A percentile compares a stretch with the other conserved stretches of the same genome.
Evolutionary conservation across 2,329 filamentous ascomycete species (phyloP).

Genomic region (Tolypocladium paradoxum): DNA sequence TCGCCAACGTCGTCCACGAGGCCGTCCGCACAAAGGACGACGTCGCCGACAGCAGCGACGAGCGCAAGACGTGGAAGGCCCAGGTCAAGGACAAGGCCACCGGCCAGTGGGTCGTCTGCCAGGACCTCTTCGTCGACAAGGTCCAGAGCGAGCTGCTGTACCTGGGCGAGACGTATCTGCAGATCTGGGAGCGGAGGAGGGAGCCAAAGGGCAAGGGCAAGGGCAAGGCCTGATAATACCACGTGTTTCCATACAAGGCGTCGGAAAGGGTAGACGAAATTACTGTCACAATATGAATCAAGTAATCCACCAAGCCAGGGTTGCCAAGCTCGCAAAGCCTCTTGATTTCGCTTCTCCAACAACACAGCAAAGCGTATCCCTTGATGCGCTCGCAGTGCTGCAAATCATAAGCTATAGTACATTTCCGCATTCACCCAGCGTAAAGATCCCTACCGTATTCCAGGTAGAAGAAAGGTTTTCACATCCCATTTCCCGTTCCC

Average conservation of each 20-base stretch:
- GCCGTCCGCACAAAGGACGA: conserved; percentile 68
- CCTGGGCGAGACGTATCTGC: conserved; percentile 86
- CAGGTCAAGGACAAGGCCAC: conserved; percentile 74
- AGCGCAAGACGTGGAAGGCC: conserved; percentile 84
- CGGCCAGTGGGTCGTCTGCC: conserved; percentile 84
- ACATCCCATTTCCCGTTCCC: background rate
- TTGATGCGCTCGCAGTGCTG: background rate
- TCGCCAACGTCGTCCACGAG: conserved; percentile 88
- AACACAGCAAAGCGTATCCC: background rate
- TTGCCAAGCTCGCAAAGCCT: background rate
- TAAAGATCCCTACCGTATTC: conserved; percentile 1
- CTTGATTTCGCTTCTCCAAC: background rate
- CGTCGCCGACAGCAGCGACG: conserved; percentile 82
- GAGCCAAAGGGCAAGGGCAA: conserved; percentile 24
- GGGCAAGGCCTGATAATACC: conserved; percentile 18
- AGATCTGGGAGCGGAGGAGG: conserved; percentile 86
- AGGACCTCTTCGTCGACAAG: conserved; percentile 87
- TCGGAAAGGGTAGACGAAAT: background rate
- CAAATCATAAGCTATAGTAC: conserved; percentile 2
- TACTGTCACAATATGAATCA: background rate
- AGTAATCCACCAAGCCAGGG: background rate
- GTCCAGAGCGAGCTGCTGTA: conserved; percentile 84
- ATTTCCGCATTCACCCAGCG: background rate
- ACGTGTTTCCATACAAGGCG: background rate
- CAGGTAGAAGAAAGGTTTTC: background rate